Percentiles rank a stretch among this genome's conserved stretches.
Evolutionary conservation across 2,329 filamentous ascomycete species (phyloP).

Genomic region (Arthrobotrys musiformis): DNA sequence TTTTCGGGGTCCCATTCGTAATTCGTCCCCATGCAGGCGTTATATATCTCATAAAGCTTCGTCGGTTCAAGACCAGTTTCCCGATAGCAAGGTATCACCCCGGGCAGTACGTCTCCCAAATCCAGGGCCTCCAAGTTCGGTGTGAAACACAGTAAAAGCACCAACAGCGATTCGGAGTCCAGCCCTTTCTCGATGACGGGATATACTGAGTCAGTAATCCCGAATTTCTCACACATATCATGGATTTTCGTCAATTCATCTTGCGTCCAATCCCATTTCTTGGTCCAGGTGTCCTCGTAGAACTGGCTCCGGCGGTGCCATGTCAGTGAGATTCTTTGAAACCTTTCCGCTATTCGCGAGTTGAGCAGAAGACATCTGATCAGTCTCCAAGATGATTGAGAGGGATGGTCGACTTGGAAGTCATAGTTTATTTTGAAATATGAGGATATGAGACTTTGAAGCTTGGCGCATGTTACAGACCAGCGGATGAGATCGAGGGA

Average conservation of each 20-base stretch:
- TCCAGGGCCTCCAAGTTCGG: not conserved
- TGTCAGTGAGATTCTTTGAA: not conserved
- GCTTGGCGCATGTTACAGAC: not conserved
- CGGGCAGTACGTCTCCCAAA: not conserved
- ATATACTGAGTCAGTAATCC: not conserved
- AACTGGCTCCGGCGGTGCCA: not conserved
- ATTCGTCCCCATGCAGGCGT: not conserved
- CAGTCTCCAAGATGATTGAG: constrained; percentile 5
- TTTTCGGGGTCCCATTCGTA: not conserved
- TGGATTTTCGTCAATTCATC: not conserved
- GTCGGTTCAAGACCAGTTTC: no score
- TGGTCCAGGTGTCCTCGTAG: constrained; percentile 2
- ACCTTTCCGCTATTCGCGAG: not conserved
- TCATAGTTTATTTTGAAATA: constrained; percentile 1
- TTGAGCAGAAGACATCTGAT: constrained; percentile 7
- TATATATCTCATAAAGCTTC: not conserved
- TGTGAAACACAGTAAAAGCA: not conserved
- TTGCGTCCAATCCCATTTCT: not conserved
- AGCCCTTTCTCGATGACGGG: not conserved
- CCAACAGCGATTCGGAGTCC: not conserved
- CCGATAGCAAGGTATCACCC: not conserved
- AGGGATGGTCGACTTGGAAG: constrained; percentile 4
- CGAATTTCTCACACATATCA: not conserved
- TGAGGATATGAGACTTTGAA: not conserved
- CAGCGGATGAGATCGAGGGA: not conserved